Percentiles rank a stretch among this genome's conserved stretches.
Evolutionary conservation across 768 basidiomycete genomes (phyloP).

Genomic region (Crassisporium funariophilum): DNA sequence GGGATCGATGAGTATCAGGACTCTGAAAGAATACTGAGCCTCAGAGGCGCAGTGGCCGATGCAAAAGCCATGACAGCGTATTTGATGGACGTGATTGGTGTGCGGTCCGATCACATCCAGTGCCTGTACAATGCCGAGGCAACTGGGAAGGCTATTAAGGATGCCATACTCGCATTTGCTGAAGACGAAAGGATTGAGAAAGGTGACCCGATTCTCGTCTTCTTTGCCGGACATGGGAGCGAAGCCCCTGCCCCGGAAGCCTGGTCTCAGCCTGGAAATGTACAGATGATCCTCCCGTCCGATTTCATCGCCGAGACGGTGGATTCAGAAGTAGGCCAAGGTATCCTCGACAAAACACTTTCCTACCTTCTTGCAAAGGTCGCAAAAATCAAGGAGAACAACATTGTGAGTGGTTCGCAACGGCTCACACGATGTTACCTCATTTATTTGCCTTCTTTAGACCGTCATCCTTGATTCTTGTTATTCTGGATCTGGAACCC

Average conservation of each 20-base stretch:
- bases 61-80: too few relatives aligned
- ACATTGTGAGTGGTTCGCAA: conserved; percentile 34
- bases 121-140: conserved; percentile 53
- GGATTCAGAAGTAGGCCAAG: conserved; percentile 41
- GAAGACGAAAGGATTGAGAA: conserved; percentile 51
- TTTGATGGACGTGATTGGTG: too few relatives aligned
- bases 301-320: conserved; percentile 48
- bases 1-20: too few relatives aligned
- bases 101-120: too few relatives aligned
- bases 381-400: conserved; percentile 53
- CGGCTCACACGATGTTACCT: not conserved
- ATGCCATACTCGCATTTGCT: conserved; percentile 53
- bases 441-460: not conserved
- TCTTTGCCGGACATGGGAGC: conserved; percentile 67
- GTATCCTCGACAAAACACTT: conserved; percentile 61
- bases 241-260: conserved; percentile 47
- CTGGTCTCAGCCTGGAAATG: conserved; percentile 43
- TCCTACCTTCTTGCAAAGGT: conserved; percentile 53
- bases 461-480: conserved; percentile 14
- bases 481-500: conserved; percentile 13
- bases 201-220: conserved; percentile 61
- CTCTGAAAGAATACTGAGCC: too few relatives aligned
- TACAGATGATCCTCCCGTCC: conserved; percentile 59
- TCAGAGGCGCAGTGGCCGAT: too few relatives aligned
- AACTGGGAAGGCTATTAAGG: conserved; percentile 48